A percentile compares a stretch with the other conserved stretches of the same genome.
Evolutionary conservation across 1,139 yeast genomes (phyloP).

Genomic region (Candida glucosophila): DNA sequence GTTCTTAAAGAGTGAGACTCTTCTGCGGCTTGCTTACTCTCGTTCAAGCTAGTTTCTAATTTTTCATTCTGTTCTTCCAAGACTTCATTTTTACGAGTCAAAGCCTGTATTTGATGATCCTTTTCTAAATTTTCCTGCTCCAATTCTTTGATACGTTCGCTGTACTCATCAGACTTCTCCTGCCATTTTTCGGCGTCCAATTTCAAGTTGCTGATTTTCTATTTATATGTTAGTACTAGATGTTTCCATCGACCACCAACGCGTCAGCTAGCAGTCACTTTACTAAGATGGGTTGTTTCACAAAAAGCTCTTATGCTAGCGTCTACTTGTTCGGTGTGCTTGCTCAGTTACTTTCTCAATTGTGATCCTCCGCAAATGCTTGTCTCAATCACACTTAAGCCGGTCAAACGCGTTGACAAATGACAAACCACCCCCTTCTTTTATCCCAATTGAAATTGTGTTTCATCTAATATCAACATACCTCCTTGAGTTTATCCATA

Average conservation of each 20-base stretch:
- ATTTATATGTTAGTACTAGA: too few relatives aligned
- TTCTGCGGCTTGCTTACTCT: conserved; percentile 83
- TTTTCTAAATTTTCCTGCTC: conserved; percentile 89
- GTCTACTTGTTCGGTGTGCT: too few relatives aligned
- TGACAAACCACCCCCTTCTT: too few relatives aligned
- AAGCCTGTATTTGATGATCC: conserved; percentile 90
- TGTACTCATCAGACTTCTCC: conserved; percentile 86
- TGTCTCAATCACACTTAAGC: too few relatives aligned
- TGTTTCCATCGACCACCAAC: too few relatives aligned
- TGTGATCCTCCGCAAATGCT: too few relatives aligned
- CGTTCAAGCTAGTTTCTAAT: conserved; percentile 70
- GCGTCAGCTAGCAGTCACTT: too few relatives aligned
- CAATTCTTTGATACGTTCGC: conserved; percentile 72
- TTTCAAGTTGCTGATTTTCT: conserved; percentile 84
- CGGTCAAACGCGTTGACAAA: too few relatives aligned
- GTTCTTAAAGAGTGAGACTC: conserved; percentile 87
- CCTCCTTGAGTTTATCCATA: conserved; percentile 47
- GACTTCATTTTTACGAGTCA: conserved; percentile 85
- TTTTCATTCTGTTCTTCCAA: conserved; percentile 89
- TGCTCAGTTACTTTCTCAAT: too few relatives aligned
- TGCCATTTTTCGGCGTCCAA: conserved; percentile 96
- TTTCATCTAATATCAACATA: conserved; percentile 22
- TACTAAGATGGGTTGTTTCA: too few relatives aligned
- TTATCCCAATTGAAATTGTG: too few relatives aligned
- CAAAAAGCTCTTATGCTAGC: too few relatives aligned